Base-by-base conservation (phyloP, 225 moss, liverwort and hornwort genomes). In the Physcomitrellopsis africana region DNA sequence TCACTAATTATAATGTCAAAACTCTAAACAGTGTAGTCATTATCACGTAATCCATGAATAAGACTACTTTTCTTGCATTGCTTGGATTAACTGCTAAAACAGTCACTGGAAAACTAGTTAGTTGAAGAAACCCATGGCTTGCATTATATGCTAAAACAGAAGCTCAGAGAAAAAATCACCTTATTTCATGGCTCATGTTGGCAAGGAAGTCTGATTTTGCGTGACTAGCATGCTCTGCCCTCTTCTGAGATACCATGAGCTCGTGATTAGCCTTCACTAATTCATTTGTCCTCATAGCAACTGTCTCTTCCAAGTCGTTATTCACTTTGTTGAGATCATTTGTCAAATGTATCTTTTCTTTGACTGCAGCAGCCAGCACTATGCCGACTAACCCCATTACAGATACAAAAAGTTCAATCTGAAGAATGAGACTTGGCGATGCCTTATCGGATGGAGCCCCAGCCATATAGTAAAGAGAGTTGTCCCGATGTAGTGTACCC, bases 181-280 rank as follows among this genome's bases (percentile, higher is more conserved):
- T 93, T 68, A 93, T 93, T 82, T 93, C 93, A 77, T 93, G 93
- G 51, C 89, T 89, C 93, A 93, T 93, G 67, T 91, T 93, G 19
- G 93, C 93, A 17, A 93, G 91, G 60, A 93, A 93, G 45, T 93
- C 91, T 45, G 91, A 89, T 65, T 93, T 93, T 9, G 93, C 93
- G 51, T 84, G 91, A 69, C 84, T 93, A 18, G 93, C 93, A 45
- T 88, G 84, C 81, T 93, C 93, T 4, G 93, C 91, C 23, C 75
- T 86, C n/a, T 84, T 75, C 77, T 93, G 93, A 10, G 89, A 89
- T 37, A 91, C 59, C 51, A 82, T 72, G 23, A 93, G 70, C 67
- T 93, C 93, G 3, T 79, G 70, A 60, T 91, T 93, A 41, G 93
- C 89, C 78, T 83, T 89, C 60, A 80, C 70, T 14, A 89, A 87